Conservation (phyloP, 2,329 filamentous ascomycete genomes). For the Cercospora sp. region DNA sequence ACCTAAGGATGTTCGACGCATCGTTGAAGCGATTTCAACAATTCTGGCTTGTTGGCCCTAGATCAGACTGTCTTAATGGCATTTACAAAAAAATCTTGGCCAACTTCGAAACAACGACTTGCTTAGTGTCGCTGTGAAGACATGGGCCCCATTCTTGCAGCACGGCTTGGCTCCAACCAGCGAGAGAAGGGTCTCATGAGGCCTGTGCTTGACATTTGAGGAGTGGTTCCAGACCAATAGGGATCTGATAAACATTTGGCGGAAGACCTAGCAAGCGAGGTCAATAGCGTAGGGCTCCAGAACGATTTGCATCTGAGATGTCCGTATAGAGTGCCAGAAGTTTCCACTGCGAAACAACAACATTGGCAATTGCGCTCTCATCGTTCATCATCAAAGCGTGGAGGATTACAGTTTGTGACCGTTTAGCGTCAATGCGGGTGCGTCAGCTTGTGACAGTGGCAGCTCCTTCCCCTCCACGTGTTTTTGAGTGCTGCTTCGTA, state of each 20-base stretch:
- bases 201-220: not conserved
- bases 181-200: not conserved
- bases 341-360: not conserved
- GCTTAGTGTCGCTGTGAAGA: not conserved
- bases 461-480: not conserved
- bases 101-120: not conserved
- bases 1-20: not conserved
- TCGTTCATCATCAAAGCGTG: not conserved
- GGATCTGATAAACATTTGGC: not conserved
- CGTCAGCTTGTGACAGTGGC: not conserved
- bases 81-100: not conserved
- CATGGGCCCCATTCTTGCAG: not conserved
- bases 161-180: not conserved
- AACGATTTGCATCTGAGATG: not conserved
- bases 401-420: not conserved
- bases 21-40: not conserved
- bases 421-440: not conserved
- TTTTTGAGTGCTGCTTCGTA: not conserved
- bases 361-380: not conserved
- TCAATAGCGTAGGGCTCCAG: not conserved
- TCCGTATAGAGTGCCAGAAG: not conserved
- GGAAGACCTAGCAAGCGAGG: not conserved
- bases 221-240: not conserved
- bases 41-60: not conserved
- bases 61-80: not conserved